Conservation (phyloP, 2,329 filamentous ascomycete species). For the Orbilia brochopaga region DNA sequence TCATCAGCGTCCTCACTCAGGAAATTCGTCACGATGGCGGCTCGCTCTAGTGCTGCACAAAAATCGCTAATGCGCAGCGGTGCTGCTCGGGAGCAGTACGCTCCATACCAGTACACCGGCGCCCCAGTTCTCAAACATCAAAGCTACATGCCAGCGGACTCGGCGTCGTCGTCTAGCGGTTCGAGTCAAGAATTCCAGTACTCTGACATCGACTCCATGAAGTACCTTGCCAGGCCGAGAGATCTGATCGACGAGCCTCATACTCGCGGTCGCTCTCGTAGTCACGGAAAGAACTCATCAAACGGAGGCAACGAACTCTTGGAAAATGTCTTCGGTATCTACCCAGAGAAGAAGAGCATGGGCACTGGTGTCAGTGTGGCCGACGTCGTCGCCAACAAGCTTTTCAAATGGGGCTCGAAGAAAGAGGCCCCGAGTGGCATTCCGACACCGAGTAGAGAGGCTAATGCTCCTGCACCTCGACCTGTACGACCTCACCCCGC, state of each 20-base stretch:
- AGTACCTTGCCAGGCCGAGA: constrained; percentile 26
- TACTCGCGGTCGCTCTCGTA: constrained; percentile 34
- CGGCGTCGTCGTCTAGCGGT: constrained; percentile 36
- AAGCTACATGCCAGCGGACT: constrained; percentile 18
- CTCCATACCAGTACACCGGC: constrained; percentile 11
- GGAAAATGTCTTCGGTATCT: constrained; percentile 49
- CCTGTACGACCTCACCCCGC: constrained; percentile 20
- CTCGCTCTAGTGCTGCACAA: constrained; percentile 45
- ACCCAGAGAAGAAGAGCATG: constrained; percentile 50
- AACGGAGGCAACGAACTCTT: constrained; percentile 34
- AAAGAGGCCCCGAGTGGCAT: constrained; percentile 46
- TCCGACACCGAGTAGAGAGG: constrained; percentile 35
- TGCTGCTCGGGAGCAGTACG: constrained; percentile 39
- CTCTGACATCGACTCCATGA: constrained; percentile 29
- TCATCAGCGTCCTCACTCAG: constrained; percentile 15
- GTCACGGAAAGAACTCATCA: constrained; percentile 33
- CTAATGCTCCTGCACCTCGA: constrained; percentile 10
- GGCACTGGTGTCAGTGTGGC: constrained; percentile 45
- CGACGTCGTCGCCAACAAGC: constrained; percentile 46
- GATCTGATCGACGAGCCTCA: constrained; percentile 30
- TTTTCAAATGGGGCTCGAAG: constrained; percentile 50
- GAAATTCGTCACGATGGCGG: constrained; percentile 26
- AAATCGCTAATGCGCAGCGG: constrained; percentile 44
- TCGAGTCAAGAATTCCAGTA: constrained; percentile 44
- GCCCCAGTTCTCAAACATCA: constrained; percentile 6